A percentile compares a stretch with the other conserved stretches of the same genome.
Evolutionary conservation across 768 basidiomycete genomes (phyloP).

Genomic region (Suillus brevipes): DNA sequence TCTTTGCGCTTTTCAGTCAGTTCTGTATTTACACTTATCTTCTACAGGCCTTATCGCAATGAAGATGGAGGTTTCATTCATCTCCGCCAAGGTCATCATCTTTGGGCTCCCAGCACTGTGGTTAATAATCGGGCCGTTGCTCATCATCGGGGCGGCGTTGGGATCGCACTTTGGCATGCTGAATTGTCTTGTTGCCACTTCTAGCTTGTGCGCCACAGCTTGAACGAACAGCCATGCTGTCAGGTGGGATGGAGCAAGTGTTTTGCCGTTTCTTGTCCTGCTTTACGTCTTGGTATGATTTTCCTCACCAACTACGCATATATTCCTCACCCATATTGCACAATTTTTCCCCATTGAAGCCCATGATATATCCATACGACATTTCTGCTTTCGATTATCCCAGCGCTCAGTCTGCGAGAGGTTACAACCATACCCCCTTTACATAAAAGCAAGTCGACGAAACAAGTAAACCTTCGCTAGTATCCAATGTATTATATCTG

Average conservation of each 20-base stretch:
- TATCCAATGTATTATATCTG: neutral
- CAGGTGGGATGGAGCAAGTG: neutral
- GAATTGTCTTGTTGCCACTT: neutral
- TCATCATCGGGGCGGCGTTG: conserved; percentile 2
- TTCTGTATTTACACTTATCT: neutral
- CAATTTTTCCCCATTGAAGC: neutral
- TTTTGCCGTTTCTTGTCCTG: neutral
- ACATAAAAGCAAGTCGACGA: neutral
- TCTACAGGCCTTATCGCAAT: conserved; percentile 1
- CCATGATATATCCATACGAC: neutral
- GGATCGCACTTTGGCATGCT: conserved; percentile 5
- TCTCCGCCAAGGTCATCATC: conserved; percentile 5
- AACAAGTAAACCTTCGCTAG: neutral
- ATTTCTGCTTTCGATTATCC: neutral
- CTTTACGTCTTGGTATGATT: neutral
- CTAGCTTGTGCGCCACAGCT: conserved; percentile 1
- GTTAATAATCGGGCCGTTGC: conserved; percentile 2
- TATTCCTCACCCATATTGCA: neutral
- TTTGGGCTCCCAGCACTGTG: conserved; percentile 4
- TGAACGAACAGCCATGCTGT: neutral
- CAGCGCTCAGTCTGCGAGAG: neutral
- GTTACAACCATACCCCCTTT: neutral
- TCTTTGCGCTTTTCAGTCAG: neutral
- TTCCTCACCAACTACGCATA: neutral
- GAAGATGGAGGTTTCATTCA: conserved; percentile 8